phyloP scores from a whole-genome alignment of 768 basidiomycete genomes.

The Boletus rufocinnamomeus region DNA sequence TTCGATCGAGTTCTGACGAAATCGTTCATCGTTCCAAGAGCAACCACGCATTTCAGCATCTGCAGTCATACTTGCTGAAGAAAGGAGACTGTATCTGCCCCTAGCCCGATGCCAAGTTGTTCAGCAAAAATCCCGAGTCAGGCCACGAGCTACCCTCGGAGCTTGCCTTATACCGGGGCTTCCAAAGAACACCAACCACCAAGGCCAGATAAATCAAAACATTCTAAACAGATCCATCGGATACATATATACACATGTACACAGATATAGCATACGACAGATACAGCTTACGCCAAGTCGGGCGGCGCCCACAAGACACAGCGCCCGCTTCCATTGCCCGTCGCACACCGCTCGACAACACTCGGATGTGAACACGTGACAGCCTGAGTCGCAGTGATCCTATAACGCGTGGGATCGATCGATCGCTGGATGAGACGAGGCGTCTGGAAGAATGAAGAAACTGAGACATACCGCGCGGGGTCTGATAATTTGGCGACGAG shows the following conservation, averaged over 20 bases:
- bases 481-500: slow-evolving; percentile 65
- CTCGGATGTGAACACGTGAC: slow-evolving; percentile 86
- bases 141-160: too few species aligned
- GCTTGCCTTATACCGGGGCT: too few species aligned
- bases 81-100: not conserved
- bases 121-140: too few species aligned
- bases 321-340: slow-evolving; percentile 76
- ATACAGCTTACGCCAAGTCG: slow-evolving; percentile 14
- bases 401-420: slow-evolving; percentile 28
- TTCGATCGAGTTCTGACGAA: too few species aligned
- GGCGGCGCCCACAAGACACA: slow-evolving; percentile 77
- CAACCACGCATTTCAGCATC: too few species aligned
- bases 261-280: not conserved
- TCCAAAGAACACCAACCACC: not conserved
- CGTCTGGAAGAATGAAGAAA: not conserved
- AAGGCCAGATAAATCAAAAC: not conserved
- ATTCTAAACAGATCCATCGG: not conserved
- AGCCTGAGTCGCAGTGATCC: slow-evolving; percentile 83
- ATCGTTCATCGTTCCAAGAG: too few species aligned
- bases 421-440: not conserved
- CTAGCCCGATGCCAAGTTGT: too few species aligned
- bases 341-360: slow-evolving; percentile 70
- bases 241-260: not conserved
- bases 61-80: too few species aligned
- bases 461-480: slow-evolving; percentile 46